Evolutionary conservation across 441 rosid species (phyloP), one percentile per base, ranked within the genome.

Genomic region (Euphorbia celastroides): DNA sequence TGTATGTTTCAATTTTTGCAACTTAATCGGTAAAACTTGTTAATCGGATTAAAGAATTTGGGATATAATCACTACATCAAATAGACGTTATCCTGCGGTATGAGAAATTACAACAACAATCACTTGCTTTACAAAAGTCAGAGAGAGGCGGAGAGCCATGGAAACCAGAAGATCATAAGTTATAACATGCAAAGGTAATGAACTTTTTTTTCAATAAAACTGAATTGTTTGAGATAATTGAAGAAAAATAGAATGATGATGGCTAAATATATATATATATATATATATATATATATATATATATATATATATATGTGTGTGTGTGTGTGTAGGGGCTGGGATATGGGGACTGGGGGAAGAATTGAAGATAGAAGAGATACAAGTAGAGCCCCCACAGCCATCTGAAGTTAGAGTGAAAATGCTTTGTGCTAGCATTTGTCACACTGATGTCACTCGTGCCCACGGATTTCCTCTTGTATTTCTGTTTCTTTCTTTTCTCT

Each of bases 401-500:
- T 36, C 52, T 1, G 85, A 82, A 78, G 79, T 82, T 36, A 65
- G 87, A 32, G 69, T 85, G 5, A 78, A 81, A 67, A 71, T 81
- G 77, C 50, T 81, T 3, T 78, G 61, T 64, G 87, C 89, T 22
- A 82, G 87, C 60, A 38, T 79, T 26, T 85, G 89, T 57, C 87
- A 79, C 57, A 65, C 84, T 48, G 85, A 85, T 22, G 1, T 79
- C 26, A 20, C 31, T 0, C 25, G 59, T 6, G 26, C 14, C n/a
- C 6, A 27, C 13, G 61, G 70, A 2, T 50, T 12, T 55, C 70
- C 74, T 12, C 38, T 57, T 58, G 74, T 65, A 19, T 4, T 69
- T 64, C 5, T 6, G 57, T 28, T 7, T 54, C 31, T 25, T 3
- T 6, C 5, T 26, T 12, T 26, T 1, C 17, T 57, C 1, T 27